A percentile compares a stretch with the other conserved stretches of the same genome.
Conservation (phyloP, 2,329 filamentous ascomycete genomes). For the Colletotrichum filicis region DNA sequence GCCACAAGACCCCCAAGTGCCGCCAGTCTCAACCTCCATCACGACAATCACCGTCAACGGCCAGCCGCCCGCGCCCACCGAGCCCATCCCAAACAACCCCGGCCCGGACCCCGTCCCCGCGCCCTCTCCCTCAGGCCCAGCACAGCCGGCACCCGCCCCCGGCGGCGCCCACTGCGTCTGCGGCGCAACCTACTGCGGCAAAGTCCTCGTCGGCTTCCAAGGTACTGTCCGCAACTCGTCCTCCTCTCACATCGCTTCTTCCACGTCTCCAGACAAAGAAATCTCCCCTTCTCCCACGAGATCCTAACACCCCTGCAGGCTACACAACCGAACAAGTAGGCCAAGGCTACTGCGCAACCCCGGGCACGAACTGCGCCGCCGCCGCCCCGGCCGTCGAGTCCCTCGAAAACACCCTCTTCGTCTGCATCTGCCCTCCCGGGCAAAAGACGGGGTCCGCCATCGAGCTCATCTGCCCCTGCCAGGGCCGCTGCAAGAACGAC, state of each 20-base stretch:
- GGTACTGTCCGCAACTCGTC: neutral
- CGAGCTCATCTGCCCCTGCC: conserved; percentile 51
- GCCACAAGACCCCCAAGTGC: conserved; percentile 25
- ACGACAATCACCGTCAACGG: conserved; percentile 28
- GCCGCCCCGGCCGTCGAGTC: conserved; percentile 43
- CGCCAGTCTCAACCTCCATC: conserved; percentile 4
- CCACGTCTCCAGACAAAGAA: too few relatives aligned
- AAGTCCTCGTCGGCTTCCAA: conserved; percentile 45
- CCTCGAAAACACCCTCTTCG: conserved; percentile 46
- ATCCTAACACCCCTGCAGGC: neutral
- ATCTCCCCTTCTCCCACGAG: too few relatives aligned
- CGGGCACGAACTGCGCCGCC: conserved; percentile 46
- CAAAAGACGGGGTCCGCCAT: conserved; percentile 47
- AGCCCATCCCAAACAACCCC: conserved; percentile 24
- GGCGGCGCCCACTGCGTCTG: conserved; percentile 51
- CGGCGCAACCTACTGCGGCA: conserved; percentile 54
- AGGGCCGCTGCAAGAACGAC: conserved; percentile 50
- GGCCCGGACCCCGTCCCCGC: neutral
- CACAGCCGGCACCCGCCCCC: conserved; percentile 28
- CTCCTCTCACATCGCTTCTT: neutral
- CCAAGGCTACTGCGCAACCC: conserved; percentile 50
- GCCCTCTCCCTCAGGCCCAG: neutral
- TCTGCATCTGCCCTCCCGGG: conserved; percentile 49
- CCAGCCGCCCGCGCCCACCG: neutral
- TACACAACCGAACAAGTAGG: conserved; percentile 42